Percentiles rank a stretch among this genome's conserved stretches.
phyloP scores from a whole-genome alignment of 441 rosid genomes.

The Geranium incanum region DNA sequence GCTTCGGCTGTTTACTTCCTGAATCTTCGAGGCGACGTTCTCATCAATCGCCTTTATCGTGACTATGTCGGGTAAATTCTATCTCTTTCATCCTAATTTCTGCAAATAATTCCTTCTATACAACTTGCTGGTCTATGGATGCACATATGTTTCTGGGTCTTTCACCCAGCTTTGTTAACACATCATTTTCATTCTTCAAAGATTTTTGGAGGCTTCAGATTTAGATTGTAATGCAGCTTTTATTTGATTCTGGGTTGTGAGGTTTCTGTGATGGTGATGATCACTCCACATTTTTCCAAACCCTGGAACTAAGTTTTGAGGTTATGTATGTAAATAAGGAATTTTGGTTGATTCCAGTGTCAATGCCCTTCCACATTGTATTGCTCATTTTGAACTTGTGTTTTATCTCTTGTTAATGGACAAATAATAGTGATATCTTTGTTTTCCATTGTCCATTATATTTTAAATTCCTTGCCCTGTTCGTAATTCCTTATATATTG shows the following conservation, averaged over 20 bases:
- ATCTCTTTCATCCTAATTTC: background rate
- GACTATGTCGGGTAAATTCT: conserved; percentile 24
- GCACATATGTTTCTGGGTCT: no score
- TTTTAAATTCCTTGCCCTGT: background rate
- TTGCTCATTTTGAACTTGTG: background rate
- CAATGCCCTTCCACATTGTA: background rate
- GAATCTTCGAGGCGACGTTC: conserved; percentile 29
- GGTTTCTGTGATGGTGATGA: background rate
- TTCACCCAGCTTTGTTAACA: no score
- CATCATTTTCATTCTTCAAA: no score
- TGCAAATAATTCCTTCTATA: background rate
- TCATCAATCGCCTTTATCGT: conserved; percentile 29
- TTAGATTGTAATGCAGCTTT: background rate
- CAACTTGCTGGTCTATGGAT: no score
- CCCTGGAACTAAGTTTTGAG: background rate
- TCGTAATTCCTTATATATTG: background rate
- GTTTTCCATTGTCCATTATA: no score
- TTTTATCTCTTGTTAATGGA: background rate
- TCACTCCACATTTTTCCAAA: background rate
- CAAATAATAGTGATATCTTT: background rate
- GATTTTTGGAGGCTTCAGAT: background rate
- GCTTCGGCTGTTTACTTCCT: conserved; percentile 28
- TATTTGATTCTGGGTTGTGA: conserved; percentile 1
- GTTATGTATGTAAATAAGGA: background rate
- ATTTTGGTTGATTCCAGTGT: background rate